Conservation (phyloP, 208 protist species). For the Acanthamoeba triangularis region DNA sequence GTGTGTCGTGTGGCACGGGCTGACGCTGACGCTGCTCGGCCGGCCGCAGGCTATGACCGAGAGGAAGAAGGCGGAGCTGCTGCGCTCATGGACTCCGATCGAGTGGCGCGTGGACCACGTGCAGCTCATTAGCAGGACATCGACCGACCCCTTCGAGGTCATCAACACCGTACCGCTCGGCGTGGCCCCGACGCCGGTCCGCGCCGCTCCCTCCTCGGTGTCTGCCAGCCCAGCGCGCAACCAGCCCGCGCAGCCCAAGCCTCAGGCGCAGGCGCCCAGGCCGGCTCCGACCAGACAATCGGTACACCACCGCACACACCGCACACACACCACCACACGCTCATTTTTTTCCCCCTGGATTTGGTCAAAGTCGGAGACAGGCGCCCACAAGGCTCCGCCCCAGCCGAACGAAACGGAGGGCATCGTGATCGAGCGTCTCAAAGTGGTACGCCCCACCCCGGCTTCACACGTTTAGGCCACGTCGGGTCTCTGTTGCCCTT, state of each 20-base stretch:
- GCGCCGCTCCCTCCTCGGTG: neutral
- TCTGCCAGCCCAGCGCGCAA: neutral
- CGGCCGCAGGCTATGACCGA: neutral
- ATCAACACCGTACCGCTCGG: constrained; percentile 57
- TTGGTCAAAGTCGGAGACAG: neutral
- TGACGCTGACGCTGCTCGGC: neutral
- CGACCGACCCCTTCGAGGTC: constrained; percentile 61
- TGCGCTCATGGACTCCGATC: constrained; percentile 52
- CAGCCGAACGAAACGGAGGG: neutral
- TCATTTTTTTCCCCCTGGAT: neutral
- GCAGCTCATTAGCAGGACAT: constrained; percentile 39
- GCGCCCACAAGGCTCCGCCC: neutral
- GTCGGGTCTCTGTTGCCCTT: too few relatives aligned
- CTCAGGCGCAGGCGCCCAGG: neutral
- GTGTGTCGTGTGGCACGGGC: too few relatives aligned
- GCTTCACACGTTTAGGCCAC: too few relatives aligned
- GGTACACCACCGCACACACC: neutral
- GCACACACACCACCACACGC: neutral
- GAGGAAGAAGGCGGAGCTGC: constrained; percentile 42
- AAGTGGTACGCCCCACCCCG: too few relatives aligned
- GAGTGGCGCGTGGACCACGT: constrained; percentile 55
- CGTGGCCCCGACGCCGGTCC: neutral
- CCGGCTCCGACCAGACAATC: too few relatives aligned
- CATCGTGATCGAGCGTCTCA: constrained; percentile 7
- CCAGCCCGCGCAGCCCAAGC: neutral